Evolutionary conservation across 176 grass and related monocot species (phyloP), one percentile per base, ranked within the genome.

Genomic region (Musa schizocarpa): DNA sequence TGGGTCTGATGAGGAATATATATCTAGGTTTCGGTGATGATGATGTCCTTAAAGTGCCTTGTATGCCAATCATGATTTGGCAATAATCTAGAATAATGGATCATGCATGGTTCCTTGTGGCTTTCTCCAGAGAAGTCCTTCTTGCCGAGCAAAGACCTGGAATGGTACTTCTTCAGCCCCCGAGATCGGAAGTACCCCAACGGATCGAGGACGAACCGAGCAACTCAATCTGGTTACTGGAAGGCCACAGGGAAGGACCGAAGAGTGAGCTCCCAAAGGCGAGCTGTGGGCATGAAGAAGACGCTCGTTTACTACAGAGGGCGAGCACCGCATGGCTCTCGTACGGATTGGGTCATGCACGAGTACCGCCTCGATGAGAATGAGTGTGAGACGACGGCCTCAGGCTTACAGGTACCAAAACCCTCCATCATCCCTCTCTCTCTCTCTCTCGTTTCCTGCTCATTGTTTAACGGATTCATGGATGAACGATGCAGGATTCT

Each of bases 241-340:
- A 98, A 98, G 88, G 94, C 94, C 76, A 98, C 94, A 0, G 94
- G 94, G 0, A 93, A 98, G 79, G 94, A 98, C 81, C 82, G 94
- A 1, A 90, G 93, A 84, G 90, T 98, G 13, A 65, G 22, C 63
- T 65, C 63, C 9, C 63, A 65, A 3, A 21, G 63, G 23, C 63
- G 23, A 25, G 5, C 24, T 21, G 2, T 65, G 23, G 63, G 63
- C 63, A 65, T 65, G 63, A 65, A 65, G 63, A 65, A 65, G 63
- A 65, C 63, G 22, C 63, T 65, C 12, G 63, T 65, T 25, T 65
- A 65, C 63, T 65, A 65, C 63, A n/a, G 63, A 26, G 63, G 63
- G 4, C 63, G 63, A 26, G 63, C 63, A 1, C 63, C 63, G 63
- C 63, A 27, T 13, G 63, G 63, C 22, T 26, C 22, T 25, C 63